Conservation (phyloP, 2,329 filamentous ascomycete genomes). For the Ceratocystis lukuohia region DNA sequence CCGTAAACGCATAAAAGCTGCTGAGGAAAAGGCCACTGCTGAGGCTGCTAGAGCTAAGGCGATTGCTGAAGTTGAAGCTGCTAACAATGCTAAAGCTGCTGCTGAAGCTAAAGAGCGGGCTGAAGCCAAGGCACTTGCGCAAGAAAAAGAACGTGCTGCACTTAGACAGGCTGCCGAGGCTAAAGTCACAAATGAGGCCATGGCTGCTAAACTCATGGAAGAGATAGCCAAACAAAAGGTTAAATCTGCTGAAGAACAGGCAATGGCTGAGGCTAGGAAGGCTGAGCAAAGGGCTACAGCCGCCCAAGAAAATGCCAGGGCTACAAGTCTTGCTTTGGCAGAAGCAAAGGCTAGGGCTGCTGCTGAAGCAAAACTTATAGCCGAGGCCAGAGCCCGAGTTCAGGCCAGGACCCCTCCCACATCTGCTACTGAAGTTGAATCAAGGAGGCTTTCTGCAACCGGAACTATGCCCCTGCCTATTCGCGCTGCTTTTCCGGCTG, state of each 20-base stretch:
- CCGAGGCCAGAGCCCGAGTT: neutral
- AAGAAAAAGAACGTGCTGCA: neutral
- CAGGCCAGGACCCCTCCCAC: neutral
- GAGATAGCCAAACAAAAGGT: neutral
- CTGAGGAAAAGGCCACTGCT: neutral
- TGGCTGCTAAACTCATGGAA: neutral
- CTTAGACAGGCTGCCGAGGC: neutral
- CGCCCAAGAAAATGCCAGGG: neutral
- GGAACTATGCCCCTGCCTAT: neutral
- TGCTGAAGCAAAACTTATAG: neutral
- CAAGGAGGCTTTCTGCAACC: neutral
- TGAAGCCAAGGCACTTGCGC: neutral
- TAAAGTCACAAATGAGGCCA: neutral
- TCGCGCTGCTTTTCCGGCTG: neutral
- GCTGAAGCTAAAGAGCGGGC: neutral
- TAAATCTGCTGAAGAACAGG: neutral
- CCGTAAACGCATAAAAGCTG: neutral
- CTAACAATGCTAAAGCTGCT: neutral
- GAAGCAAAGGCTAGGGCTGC: neutral
- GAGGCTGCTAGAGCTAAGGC: neutral
- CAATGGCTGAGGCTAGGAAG: neutral
- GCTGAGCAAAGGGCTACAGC: neutral
- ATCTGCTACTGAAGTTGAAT: neutral
- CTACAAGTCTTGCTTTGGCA: neutral
- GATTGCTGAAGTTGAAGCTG: neutral